Conservation (phyloP, 2,329 filamentous ascomycete genomes). For the Neopestalotiopsis sp. region DNA sequence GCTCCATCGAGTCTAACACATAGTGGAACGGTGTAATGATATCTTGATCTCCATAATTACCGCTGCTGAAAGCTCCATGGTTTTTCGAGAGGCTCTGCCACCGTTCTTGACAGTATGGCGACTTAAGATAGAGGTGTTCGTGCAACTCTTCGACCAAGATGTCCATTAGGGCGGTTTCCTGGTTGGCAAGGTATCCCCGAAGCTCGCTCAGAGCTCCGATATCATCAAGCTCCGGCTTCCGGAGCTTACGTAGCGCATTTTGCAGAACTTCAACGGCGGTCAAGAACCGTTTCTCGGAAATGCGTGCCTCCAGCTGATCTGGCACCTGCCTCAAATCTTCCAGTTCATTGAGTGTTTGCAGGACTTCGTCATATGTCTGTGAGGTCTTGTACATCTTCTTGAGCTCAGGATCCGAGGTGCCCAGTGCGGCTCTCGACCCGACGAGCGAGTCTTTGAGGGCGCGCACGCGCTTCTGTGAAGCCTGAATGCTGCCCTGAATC, state of each 20-base stretch:
- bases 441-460: slow-evolving; percentile 82
- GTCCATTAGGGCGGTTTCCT: slow-evolving; percentile 89
- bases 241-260: slow-evolving; percentile 80
- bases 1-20: slow-evolving; percentile 65
- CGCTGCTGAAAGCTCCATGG: slow-evolving; percentile 56
- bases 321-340: slow-evolving; percentile 89
- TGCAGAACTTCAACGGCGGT: slow-evolving; percentile 92
- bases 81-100: slow-evolving; percentile 84
- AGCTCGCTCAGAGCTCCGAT: slow-evolving; percentile 90
- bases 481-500: slow-evolving; percentile 91
- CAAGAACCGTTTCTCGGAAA: slow-evolving; percentile 95
- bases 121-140: slow-evolving; percentile 96
- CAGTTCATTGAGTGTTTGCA: slow-evolving; percentile 81
- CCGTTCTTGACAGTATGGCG: slow-evolving; percentile 93
- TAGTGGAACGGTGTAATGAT: slow-evolving; percentile 60
- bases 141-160: slow-evolving; percentile 97
- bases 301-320: slow-evolving; percentile 89
- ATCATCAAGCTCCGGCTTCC: slow-evolving; percentile 86
- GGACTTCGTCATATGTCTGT: slow-evolving; percentile 86
- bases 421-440: slow-evolving; percentile 79
- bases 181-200: slow-evolving; percentile 86
- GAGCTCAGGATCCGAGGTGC: slow-evolving; percentile 86
- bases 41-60: slow-evolving; percentile 51
- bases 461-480: slow-evolving; percentile 85
- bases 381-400: slow-evolving; percentile 87